Base-by-base conservation (phyloP, 2,329 filamentous ascomycete genomes). In the Eutypa lata region DNA sequence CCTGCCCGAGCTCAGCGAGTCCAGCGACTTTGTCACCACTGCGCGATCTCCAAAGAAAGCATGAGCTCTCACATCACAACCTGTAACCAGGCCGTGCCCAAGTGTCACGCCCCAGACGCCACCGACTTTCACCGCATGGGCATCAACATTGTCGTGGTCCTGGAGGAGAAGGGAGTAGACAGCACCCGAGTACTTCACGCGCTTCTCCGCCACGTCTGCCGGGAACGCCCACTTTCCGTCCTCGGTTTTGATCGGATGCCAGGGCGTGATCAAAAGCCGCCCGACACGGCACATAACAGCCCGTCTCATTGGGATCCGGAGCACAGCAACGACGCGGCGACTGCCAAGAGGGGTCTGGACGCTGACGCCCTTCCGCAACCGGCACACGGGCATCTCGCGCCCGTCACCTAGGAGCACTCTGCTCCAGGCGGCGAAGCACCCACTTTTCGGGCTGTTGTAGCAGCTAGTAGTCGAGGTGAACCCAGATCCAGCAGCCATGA, bases 141-240 rank as follows among this genome's bases (percentile, higher is more conserved):
- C 76, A 7, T 73, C 71, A 0, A 65, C 44, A 50, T 75, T 66
- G 1, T 46, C 47, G 54, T 79, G 75, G 2, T 69, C 69, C 65
- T 82, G 72, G 18, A 87, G 67, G 18, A 86, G 62, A 1, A 86
- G 68, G 0, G 82, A 86, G 68, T 83, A 86, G 6, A 86, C 71
- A 2, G 64, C 64, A 0, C 82, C 81, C 0, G 76, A 77, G 49
- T 81, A 83, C 3, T 67, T 59, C 1, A 74, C 66, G 7, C 57
- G 56, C 2, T 60, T 49, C 0, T 65, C 58, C 0, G 71, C 64
- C 1, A 75, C 58, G 0, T 74, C 55, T 0, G 64, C 71, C 0
- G 81, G 81, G 57, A 82, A 83, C 0, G 53, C 57, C 80, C 79
- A 84, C 3, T 67, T 63, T 16, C 61, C 54, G 8, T 53, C 67